Evolutionary conservation across 805 yeast genomes (phyloP), one percentile per base, ranked within the genome.

Genomic region (Deakozyma indianensis): DNA sequence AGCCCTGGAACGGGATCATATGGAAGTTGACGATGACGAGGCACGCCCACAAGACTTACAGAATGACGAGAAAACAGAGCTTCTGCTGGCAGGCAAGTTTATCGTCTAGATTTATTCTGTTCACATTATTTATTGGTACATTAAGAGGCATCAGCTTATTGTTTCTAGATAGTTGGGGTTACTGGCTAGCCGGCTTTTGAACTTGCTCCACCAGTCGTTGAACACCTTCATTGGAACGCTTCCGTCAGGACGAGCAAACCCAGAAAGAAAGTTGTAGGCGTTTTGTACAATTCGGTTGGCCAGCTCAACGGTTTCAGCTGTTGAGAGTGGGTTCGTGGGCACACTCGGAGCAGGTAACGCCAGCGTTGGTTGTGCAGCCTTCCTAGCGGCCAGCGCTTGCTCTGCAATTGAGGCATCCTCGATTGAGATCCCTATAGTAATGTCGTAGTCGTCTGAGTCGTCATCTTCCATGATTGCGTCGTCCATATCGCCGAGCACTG

Each of bases 201-300:
- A 90, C 62, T 86, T 88, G 51, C 73, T 79, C 98, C 98, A 65
- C 98, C 98, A 90, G 35, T 74, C 80, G 58, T 90, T 94, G 56
- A 90, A 90, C 40, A 78, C 82, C 56, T 80, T 83, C 57, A 90
- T 83, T 2, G 88, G 82, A 2, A 90, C 96, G 53, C 78, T 84
- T 2, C 95, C 94, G 21, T 74, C 68, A 3, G 66, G 60, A 56
- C 86, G 95, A 4, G 86, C 73, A 59, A 88, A 90, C n/a, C 96
- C 84, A 1, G 94, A 78, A 43, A 90, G 63, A 59, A 75, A 92
- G 58, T 92, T 88, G 64, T 90, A 92, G 1, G 96, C 96, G 61
- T 92, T 86, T 32, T 79, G 79, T 20, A 92, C 94, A 47, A 92
- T 86, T 58, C 83, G 84, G 50, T 83, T 84, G 1, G 96, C 96